phyloP scores from a whole-genome alignment of 2,329 filamentous ascomycete species.

The Fusarium coicis region DNA sequence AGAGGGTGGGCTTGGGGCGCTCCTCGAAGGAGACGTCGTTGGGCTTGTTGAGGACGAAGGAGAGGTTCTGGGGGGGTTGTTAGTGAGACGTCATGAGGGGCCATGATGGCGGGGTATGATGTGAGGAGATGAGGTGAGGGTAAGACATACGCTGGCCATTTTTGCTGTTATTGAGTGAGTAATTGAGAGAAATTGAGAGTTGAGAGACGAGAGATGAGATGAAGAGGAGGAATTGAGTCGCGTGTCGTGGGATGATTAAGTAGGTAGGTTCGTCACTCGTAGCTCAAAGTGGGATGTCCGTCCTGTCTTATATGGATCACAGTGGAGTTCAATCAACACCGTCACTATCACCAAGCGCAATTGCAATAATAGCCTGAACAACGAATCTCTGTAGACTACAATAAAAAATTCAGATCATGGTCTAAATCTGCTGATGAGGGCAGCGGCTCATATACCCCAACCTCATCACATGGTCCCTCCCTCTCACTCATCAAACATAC shows the following conservation, averaged over 20 bases:
- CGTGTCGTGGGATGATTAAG: constrained; percentile 4
- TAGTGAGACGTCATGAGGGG: constrained; percentile 32
- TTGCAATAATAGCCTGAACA: constrained; percentile 21
- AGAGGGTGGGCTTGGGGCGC: constrained; percentile 75
- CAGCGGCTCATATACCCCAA: constrained; percentile 36
- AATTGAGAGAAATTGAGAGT: not conserved
- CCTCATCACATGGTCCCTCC: constrained; percentile 26
- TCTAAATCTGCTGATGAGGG: constrained; percentile 38
- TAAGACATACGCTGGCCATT: constrained; percentile 42
- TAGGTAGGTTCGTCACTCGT: constrained; percentile 7
- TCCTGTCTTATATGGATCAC: constrained; percentile 36
- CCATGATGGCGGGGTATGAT: constrained; percentile 26
- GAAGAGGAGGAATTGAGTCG: not conserved
- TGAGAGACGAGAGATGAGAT: not conserved
- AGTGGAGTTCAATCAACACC: constrained; percentile 23
- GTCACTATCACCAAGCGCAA: not conserved
- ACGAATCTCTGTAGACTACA: not conserved
- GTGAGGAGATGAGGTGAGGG: not conserved
- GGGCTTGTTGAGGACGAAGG: constrained; percentile 83
- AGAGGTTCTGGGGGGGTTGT: constrained; percentile 71
- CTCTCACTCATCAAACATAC: not conserved
- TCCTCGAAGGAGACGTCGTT: constrained; percentile 80
- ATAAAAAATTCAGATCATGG: constrained; percentile 13
- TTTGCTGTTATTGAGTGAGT: constrained; percentile 12
- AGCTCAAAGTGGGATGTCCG: constrained; percentile 20